Percentiles rank a stretch among this genome's conserved stretches.
phyloP scores from a whole-genome alignment of 805 yeast species.

The Wickerhamiella shivajii region DNA sequence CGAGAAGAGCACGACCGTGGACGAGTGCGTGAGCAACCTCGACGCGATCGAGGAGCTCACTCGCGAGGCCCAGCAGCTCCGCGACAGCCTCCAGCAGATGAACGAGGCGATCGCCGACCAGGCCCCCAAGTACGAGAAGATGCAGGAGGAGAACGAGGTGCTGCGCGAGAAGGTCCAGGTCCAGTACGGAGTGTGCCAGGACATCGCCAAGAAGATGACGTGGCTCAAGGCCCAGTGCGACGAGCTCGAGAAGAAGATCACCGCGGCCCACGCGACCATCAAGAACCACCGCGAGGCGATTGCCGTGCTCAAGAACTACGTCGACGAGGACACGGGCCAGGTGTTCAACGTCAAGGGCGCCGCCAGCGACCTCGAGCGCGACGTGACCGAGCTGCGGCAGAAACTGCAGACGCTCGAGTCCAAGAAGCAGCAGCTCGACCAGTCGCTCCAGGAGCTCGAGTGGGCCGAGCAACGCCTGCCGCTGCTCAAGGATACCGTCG shows the following conservation, averaged over 20 bases:
- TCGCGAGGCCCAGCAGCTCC: too few relatives aligned
- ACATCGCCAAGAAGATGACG: neutral
- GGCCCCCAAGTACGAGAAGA: too few relatives aligned
- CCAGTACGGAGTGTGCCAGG: neutral
- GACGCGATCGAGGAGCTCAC: neutral
- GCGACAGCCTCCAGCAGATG: too few relatives aligned
- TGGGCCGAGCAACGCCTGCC: neutral
- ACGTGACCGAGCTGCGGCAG: neutral
- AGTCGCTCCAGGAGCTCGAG: neutral
- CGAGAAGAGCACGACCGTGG: neutral
- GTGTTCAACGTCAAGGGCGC: too few relatives aligned
- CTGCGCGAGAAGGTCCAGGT: too few relatives aligned
- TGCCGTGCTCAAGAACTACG: neutral
- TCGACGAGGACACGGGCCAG: neutral
- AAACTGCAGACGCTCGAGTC: neutral
- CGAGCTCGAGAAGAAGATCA: neutral
- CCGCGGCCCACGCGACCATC: neutral
- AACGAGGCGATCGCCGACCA: too few relatives aligned
- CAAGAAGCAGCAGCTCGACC: neutral
- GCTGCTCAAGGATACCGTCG: neutral
- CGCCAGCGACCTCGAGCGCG: neutral
- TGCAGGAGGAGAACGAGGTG: too few relatives aligned
- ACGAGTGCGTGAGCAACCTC: neutral
- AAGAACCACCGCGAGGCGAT: neutral
- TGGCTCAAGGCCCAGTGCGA: neutral